A percentile compares a stretch with the other conserved stretches of the same genome.
phyloP scores from a whole-genome alignment of 495 filamentous ascomycete species.

The Aspergillus carlsbadensis region DNA sequence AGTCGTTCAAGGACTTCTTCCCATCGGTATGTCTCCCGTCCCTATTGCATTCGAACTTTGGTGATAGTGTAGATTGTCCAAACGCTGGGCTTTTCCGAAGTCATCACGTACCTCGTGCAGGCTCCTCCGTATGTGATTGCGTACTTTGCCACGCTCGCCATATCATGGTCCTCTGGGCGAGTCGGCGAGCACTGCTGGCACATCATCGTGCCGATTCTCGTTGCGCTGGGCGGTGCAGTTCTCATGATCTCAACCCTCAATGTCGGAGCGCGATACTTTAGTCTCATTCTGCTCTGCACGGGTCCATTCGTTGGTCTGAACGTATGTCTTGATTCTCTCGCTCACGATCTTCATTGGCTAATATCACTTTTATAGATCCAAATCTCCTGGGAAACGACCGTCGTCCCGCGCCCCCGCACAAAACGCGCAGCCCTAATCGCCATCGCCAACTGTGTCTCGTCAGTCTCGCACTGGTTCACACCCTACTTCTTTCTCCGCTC shows the following conservation, averaged over 20 bases:
- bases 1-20: conserved; percentile 19
- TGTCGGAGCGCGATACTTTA: conserved; percentile 10
- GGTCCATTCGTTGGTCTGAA: conserved; percentile 14
- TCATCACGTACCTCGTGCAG: conserved; percentile 13
- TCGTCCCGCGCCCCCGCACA: conserved; percentile 10
- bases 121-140: conserved; percentile 14
- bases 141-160: conserved; percentile 7
- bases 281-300: conserved; percentile 13
- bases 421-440: conserved; percentile 15
- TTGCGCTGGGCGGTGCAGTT: conserved; percentile 8
- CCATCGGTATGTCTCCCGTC: conserved; percentile 7
- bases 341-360: background rate
- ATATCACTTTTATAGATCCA: conserved; percentile 8
- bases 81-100: conserved; percentile 9
- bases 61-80: conserved; percentile 8
- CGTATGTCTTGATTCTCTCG: background rate
- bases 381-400: conserved; percentile 16
- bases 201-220: conserved; percentile 8
- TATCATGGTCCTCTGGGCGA: conserved; percentile 13
- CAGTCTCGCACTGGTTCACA: conserved; percentile 15
- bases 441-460: conserved; percentile 16
- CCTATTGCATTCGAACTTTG: background rate
- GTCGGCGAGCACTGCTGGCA: conserved; percentile 12
- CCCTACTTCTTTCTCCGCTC: conserved; percentile 14
- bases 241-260: conserved; percentile 13